Base-by-base conservation (phyloP, 2,329 filamentous ascomycete genomes). In the Emydomyces testavorans region DNA sequence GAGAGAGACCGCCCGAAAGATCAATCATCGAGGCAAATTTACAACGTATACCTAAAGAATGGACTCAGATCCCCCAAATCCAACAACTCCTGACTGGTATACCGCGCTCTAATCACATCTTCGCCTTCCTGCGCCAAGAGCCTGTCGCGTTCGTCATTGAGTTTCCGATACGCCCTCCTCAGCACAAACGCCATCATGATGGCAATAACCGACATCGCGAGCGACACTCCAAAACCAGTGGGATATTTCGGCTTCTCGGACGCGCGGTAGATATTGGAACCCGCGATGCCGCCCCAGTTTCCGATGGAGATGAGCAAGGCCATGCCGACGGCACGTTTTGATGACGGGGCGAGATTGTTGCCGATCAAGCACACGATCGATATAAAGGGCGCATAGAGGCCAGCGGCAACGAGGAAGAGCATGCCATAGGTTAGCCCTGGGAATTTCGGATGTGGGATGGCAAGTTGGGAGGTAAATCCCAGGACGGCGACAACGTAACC, bases 401-500 rank as follows among this genome's bases (percentile, higher is more conserved):
- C 52, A 16, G 42, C 35, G 16, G 50, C 52, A 26, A 51, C 46
- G 6, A 52, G 46, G 47, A 53, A 53, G 3, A 52, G 40, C 46
- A 53, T 52, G 11, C 39, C 50, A 18, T 53, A 53, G 4, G 49
- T 53, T 8, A 53, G 42, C 1, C 51, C 51, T 10, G 51, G 49
- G 15, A 31, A 49, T 11, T 47, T 36, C 4, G 51, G 51, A 28
- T 53, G 51, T 23, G 51, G 51, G 20, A 53, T 53, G 21, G 73
- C 64, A 1, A 82, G 69, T 0, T 82, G 67, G 24, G 83, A 73
- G 39, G 76, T 72, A 53, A 73, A 69, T 35, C 80, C 68, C 1
- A 79, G 75, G 36, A 87, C 71, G 47, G 88, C 60, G 26, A 87
- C 69, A 0, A 72, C 79, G 49, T 87, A 87, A 0, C 83, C 83